Evolutionary conservation across 352 stramenopile genomes (phyloP), one percentile per base, ranked within the genome.

Genomic region (Globisporangium iwayamae): DNA sequence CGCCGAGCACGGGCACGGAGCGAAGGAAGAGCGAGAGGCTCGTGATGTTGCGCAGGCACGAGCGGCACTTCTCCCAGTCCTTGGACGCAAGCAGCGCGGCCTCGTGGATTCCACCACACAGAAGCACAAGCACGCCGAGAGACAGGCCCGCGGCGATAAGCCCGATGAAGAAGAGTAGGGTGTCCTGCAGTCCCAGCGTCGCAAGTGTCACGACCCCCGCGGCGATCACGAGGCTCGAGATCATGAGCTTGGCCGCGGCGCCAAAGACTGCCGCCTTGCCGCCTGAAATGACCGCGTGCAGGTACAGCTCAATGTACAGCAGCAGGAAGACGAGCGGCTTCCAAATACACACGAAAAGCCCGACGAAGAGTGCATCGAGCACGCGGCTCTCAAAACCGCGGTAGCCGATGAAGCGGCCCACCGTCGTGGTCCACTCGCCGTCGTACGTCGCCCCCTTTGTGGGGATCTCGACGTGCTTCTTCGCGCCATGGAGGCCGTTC

Each of bases 1-100:
- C 62, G 1, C 86, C 86, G 32, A 87, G 60, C 11, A 93, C 71
- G 2, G 86, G 86, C 32, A 94, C 69, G 16, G 72, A 82, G 58
- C 84, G 79, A 46, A 95, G 69, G 60, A 95, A 93, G 18, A 95
- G 81, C 57, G 86, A 95, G 16, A 95, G 71, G 51, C 84, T 93
- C 28, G 84, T 90, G 62, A 92, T 89, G 70, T 76, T 90, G 65
- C 85, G 84, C 56, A 93, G 67, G 43, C 86, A 95, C 13, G 79
- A 81, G 22, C 74, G 69, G 59, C 83, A 95, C 38, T 87, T 84
- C 28, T 85, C 69, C 86, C 86, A 95, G 63, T 95, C 85, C 43
- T 77, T 71, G 5, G 79, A 81, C 7, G 83, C 83, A 20, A 79
- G 63, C 0, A 54, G 68, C 11, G 81, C 70, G 1, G 79, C 81